Base-by-base conservation (phyloP, 2,329 filamentous ascomycete species). In the Thelonectria blattea region DNA sequence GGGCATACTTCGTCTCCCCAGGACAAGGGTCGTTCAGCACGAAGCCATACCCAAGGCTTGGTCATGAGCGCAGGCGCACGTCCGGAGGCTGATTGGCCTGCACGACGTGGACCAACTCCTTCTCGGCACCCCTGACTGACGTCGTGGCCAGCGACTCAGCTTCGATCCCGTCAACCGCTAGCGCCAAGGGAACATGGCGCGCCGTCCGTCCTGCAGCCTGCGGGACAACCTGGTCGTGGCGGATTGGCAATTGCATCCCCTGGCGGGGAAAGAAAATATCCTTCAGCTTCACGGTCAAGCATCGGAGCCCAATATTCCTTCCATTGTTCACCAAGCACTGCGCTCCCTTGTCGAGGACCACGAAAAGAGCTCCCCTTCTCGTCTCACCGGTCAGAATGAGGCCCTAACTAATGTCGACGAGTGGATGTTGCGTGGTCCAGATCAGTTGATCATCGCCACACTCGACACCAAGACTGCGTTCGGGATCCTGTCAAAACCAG, bases 1-100 rank as follows among this genome's bases (percentile, higher is more conserved):
- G 57, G 63, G 68, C 59, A 70, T 48, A 68, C 65, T 63, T 66
- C 65, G 27, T 51, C 52, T 50, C 57, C 43, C 48, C 46, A 42
- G 52, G 66, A 71, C 66, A 68, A 68, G 67, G 67, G 61, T 71
- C 39, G 50, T 62, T 52, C 61, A 56, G 30, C 58, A 48, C 52
- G 56, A 68, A 64, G 64, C 53, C 51, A 65, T 67, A 56, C 61
- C 55, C 49, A 39, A 66, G 60, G 60, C 65, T 60, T 63, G 67
- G 52, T 68, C 62, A 64, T 56, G 39, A 46, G 50, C 61, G 60
- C 58, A 54, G 46, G 52, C 56, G 34, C 52, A 47, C 42, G 34
- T 56, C 32, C 42, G 52, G 37, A 60, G 62, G 59, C 60, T 66
- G 65, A 70, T 70, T 68, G 68, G 68, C 53, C 55, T 62, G 50